These are phyloP conservation scores for Epichloe sibirici DNA, from an alignment of 2,329 filamentous ascomycete genomes.

Conservation along the genomic window DNA sequence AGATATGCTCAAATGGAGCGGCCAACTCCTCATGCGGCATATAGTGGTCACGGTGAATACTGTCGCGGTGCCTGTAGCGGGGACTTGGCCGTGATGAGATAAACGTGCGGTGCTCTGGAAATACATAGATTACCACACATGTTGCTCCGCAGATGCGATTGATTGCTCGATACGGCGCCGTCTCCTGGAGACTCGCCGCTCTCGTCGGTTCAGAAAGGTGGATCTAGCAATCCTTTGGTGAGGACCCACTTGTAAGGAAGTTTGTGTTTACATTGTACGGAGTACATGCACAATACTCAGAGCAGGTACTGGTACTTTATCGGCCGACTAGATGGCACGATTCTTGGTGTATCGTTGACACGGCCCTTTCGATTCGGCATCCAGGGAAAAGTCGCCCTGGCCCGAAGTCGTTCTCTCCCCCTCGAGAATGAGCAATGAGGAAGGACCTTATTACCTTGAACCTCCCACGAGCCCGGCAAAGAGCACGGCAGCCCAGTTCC, in stretches of 20 bases:
- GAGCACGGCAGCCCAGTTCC: slow-evolving; percentile 2
- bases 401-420: slow-evolving; percentile 2
- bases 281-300: background rate
- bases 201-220: slow-evolving; percentile 5
- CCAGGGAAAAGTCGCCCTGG: slow-evolving; percentile 1
- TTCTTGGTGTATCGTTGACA: background rate
- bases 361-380: background rate
- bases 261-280: no score
- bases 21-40: background rate
- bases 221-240: slow-evolving; percentile 3
- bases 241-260: background rate
- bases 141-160: background rate
- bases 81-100: background rate
- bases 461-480: slow-evolving; percentile 3
- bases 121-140: background rate
- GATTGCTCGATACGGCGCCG: slow-evolving; percentile 2
- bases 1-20: background rate
- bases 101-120: background rate
- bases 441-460: background rate
- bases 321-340: background rate
- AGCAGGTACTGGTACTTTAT: slow-evolving; percentile 1
- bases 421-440: background rate
- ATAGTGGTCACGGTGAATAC: background rate
- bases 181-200: slow-evolving; percentile 4
- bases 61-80: background rate